Conservation (phyloP, 1,139 yeast species). For the Yamadazyma aaseri region DNA sequence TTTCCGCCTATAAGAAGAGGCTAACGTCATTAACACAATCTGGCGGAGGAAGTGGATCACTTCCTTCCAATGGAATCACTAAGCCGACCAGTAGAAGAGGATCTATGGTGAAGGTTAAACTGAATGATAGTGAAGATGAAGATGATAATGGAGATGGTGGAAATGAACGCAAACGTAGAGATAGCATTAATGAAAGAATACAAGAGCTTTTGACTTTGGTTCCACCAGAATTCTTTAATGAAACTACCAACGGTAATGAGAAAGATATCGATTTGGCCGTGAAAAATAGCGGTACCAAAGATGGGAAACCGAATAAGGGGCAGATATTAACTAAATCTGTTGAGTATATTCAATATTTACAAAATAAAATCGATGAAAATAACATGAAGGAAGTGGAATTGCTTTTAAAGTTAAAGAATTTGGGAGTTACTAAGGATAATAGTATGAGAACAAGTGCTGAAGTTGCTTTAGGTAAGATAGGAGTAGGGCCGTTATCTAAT, state of each 20-base stretch:
- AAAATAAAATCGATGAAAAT: constrained; percentile 71
- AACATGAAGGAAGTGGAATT: constrained; percentile 79
- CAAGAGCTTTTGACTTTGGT: constrained; percentile 73
- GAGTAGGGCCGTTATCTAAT: constrained; percentile 75
- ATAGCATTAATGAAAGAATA: constrained; percentile 85
- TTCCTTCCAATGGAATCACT: constrained; percentile 25
- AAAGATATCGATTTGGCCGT: constrained; percentile 31
- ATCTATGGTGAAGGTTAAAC: constrained; percentile 29
- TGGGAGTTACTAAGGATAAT: constrained; percentile 33
- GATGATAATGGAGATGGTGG: constrained; percentile 38
- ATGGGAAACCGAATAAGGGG: constrained; percentile 92
- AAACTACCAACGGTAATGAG: constrained; percentile 11
- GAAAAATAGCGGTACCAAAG: constrained; percentile 68
- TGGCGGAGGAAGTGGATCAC: constrained; percentile 26
- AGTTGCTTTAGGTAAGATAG: constrained; percentile 69
- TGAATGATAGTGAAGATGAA: constrained; percentile 27
- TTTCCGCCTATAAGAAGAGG: constrained; percentile 6
- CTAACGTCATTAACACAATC: constrained; percentile 33
- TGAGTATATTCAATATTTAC: constrained; percentile 75
- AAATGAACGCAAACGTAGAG: constrained; percentile 70
- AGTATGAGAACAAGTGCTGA: constrained; percentile 80
- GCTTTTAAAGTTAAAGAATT: constrained; percentile 55
- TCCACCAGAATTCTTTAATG: constrained; percentile 58
- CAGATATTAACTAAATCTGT: constrained; percentile 83
- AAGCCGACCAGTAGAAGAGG: constrained; percentile 44